A percentile compares a stretch with the other conserved stretches of the same genome.
Conservation (phyloP, 352 stramenopile genomes). For the Peronospora destructor region DNA sequence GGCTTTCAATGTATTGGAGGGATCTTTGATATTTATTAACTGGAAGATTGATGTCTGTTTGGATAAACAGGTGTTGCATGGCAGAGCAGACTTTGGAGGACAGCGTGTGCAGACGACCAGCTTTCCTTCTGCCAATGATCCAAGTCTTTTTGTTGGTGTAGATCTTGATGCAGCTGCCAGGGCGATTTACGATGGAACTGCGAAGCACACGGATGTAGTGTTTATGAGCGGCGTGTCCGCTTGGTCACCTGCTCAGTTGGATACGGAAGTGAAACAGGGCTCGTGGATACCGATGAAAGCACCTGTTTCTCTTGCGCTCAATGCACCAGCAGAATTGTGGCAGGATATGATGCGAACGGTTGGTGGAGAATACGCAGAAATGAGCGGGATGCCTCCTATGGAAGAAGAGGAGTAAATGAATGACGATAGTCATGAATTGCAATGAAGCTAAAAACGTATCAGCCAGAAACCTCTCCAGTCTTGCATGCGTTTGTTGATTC, state of each 20-base stretch:
- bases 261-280: constrained; percentile 59
- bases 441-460: constrained; percentile 18
- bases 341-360: constrained; percentile 55
- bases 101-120: constrained; percentile 41
- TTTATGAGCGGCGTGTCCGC: constrained; percentile 73
- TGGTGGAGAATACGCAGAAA: constrained; percentile 66
- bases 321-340: constrained; percentile 63
- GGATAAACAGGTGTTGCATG: constrained; percentile 47
- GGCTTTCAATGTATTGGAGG: background rate
- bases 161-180: constrained; percentile 59
- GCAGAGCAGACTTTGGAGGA: constrained; percentile 54
- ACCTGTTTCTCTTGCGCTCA: constrained; percentile 59
- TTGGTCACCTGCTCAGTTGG: constrained; percentile 63
- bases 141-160: constrained; percentile 56
- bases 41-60: background rate
- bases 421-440: constrained; percentile 6
- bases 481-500: constrained; percentile 20
- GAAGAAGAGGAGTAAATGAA: constrained; percentile 31
- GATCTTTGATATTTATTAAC: background rate
- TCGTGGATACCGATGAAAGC: constrained; percentile 74
- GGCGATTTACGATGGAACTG: constrained; percentile 43
- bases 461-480: constrained; percentile 4
- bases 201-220: constrained; percentile 56
- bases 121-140: constrained; percentile 34
- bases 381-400: constrained; percentile 57